Percentiles rank a stretch among this genome's conserved stretches.
Evolutionary conservation across 1,284 basidiomycete genomes (phyloP).

Genomic region (Puccinia coronata): DNA sequence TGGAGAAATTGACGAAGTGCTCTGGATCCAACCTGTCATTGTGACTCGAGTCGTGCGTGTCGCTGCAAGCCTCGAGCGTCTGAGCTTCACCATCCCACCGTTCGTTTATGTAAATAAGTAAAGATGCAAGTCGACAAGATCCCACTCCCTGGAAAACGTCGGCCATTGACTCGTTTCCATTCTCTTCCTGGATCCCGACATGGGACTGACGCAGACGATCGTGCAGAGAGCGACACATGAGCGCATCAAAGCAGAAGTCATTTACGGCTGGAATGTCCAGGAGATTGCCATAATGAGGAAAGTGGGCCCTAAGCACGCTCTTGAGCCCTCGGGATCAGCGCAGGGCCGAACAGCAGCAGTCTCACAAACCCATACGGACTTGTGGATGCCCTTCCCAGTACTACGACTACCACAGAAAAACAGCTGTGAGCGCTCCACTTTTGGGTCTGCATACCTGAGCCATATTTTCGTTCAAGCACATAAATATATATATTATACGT

Average conservation of each 20-base stretch:
- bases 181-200: not conserved
- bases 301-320: not conserved
- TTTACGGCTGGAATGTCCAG: not conserved
- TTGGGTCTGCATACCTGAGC: not conserved
- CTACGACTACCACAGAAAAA: not conserved
- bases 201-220: not conserved
- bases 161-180: not conserved
- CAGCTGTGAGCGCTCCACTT: not conserved
- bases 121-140: no score
- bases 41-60: no score
- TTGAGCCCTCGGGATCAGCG: conserved; percentile 10
- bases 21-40: no score
- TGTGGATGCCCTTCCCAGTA: not conserved
- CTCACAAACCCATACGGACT: not conserved
- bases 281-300: not conserved
- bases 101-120: no score
- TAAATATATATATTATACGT: no score
- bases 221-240: not conserved
- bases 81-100: not conserved
- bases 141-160: not conserved
- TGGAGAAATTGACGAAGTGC: no score
- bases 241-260: not conserved
- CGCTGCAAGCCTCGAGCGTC: no score
- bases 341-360: conserved; percentile 3
- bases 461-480: no score